Evolutionary conservation across 192 early-diverging fungal species (phyloP), one percentile per base, ranked within the genome.

Genomic region (Phlyctochytrium planicorne): DNA sequence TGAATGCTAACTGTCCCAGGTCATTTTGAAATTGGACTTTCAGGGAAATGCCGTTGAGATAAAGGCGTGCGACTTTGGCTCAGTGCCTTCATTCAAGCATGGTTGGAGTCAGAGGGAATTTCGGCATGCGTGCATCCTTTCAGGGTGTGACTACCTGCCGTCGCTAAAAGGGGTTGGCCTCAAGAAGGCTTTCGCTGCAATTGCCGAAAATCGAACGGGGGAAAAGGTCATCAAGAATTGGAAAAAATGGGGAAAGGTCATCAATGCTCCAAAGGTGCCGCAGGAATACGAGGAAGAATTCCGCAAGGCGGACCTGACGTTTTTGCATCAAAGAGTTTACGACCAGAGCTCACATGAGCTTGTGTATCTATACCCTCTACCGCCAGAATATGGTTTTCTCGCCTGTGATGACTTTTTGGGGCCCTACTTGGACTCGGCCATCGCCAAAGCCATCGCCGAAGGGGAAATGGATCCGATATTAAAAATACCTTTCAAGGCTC

Each of bases 61-160:
- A 52, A 66, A 76, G 25, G 75, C 82, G 1, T 68, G 70, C 12
- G 77, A 85, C 34, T 59, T 97, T 59, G 60, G 69, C 20, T 30
- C 74, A 1, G 60, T 84, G 2, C 56, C 55, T 32, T 73, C 66
- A n/a, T 67, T 80, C 65, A 69, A 73, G 14, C 63, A 66, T 40
- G 55, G 80, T 77, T 92, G 90, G 90, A 73, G 62, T 2, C 60
- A 79, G 25, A 73, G 67, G 0, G 76, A 80, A 55, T 85, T 99
- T 61, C 87, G 93, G 10, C 86, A 93, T 12, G 91, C 96, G 91
- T 95, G 94, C 67, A 98, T 99, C 33, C 60, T 99, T n/a, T 87
- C 91, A 0, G 97, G 97, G n/a, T 99, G 97, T 72, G 97, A 99
- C 66, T 99, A 99, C 67, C 71, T 95, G 20, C 85, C 89, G 0